phyloP scores from a whole-genome alignment of 2,329 filamentous ascomycete genomes.

The Exserohilum turcica region DNA sequence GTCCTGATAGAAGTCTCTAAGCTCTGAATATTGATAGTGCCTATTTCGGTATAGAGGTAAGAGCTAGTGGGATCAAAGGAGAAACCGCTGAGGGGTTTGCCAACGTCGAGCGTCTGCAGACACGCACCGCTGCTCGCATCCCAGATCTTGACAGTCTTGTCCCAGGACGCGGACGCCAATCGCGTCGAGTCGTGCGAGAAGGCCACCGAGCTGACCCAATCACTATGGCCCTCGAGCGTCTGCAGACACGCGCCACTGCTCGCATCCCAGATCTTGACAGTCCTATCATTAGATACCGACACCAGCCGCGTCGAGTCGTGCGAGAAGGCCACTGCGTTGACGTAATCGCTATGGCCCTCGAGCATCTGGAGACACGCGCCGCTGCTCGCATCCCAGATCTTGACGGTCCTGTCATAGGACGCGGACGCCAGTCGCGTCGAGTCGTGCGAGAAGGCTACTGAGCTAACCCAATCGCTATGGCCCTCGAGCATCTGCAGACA shows the following conservation, averaged over 20 bases:
- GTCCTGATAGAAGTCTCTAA: neutral
- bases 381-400: slow-evolving; percentile 15
- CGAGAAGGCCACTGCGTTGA: slow-evolving; percentile 20
- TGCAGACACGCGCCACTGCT: no score
- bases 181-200: no score
- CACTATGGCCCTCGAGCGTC: no score
- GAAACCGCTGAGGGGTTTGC: no score
- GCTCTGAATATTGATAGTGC: slow-evolving; percentile 16
- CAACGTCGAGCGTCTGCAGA: slow-evolving; percentile 23
- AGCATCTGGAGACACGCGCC: neutral
- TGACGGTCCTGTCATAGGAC: slow-evolving; percentile 15
- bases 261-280: neutral
- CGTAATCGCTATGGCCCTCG: neutral
- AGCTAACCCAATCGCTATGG: neutral
- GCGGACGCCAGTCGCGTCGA: slow-evolving; percentile 11
- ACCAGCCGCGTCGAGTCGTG: neutral
- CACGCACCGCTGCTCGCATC: slow-evolving; percentile 2
- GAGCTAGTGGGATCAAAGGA: no score
- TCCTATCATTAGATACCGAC: no score
- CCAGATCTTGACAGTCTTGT: no score
- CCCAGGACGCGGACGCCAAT: no score
- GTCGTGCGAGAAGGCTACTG: slow-evolving; percentile 22
- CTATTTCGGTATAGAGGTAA: slow-evolving; percentile 23
- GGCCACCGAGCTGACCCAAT: no score
- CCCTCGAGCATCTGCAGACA: neutral